A percentile compares a stretch with the other conserved stretches of the same genome.
These are phyloP conservation scores for Acanthamoeba royreba DNA, from an alignment of 208 protist genomes.

Conservation along the genomic window DNA sequence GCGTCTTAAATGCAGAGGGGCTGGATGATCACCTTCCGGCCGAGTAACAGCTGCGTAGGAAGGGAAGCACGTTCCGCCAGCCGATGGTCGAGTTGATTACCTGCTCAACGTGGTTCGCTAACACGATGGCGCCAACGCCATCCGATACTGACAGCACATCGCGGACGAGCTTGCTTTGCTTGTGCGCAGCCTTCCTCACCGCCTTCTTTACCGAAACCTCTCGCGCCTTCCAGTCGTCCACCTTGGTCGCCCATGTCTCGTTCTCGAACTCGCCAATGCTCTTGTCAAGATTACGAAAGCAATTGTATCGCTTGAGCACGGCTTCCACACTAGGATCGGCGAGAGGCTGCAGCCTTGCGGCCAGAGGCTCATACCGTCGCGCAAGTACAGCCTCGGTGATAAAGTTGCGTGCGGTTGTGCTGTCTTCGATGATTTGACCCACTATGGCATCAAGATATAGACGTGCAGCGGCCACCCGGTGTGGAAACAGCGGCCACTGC, in stretches of 20 bases:
- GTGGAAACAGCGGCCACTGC: not conserved
- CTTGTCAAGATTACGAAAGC: not conserved
- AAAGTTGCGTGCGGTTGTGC: not conserved
- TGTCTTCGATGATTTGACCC: not conserved
- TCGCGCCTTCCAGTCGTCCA: not conserved
- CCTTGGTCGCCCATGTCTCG: not conserved
- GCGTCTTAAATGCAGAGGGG: too few relatives aligned
- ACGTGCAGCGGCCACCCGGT: not conserved
- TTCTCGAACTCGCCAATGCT: not conserved
- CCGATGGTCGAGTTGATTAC: not conserved
- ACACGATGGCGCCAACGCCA: not conserved
- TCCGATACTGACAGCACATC: not conserved
- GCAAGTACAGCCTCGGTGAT: not conserved
- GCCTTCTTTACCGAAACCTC: not conserved
- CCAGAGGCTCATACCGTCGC: not conserved
- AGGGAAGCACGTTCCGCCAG: not conserved
- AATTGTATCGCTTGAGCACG: not conserved
- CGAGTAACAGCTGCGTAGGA: not conserved
- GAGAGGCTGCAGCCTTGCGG: not conserved
- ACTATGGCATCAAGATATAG: not conserved
- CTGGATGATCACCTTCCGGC: too few relatives aligned
- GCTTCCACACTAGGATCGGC: not conserved
- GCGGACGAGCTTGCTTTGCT: not conserved
- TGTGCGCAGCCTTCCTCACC: not conserved
- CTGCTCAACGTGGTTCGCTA: not conserved